A percentile compares a stretch with the other conserved stretches of the same genome.
Conservation (phyloP, 1,284 basidiomycete species). For the Rhodofomes roseus region DNA sequence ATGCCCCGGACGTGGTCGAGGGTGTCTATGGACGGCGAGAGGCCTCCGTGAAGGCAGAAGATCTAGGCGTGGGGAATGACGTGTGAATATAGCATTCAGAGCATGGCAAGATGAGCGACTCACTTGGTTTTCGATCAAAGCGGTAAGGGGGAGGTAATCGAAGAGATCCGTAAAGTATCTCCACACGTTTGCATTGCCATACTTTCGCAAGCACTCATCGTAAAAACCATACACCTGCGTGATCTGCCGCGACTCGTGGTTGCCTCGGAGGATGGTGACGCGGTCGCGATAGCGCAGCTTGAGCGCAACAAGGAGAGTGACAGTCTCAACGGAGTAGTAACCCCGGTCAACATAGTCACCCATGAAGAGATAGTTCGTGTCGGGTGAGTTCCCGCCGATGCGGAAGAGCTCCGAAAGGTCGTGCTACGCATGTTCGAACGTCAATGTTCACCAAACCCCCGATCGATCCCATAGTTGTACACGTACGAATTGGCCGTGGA, state of each 20-base stretch:
- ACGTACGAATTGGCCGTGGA: constrained; percentile 99
- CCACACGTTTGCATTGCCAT: constrained; percentile 99
- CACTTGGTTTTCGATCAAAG: constrained; percentile 98
- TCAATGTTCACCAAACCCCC: constrained; percentile 4
- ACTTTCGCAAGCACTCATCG: constrained; percentile 99
- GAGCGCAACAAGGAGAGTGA: constrained; percentile 96
- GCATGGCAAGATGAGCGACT: constrained; percentile 31
- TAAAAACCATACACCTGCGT: constrained; percentile 99
- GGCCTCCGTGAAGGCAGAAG: constrained; percentile 98
- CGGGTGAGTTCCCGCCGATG: constrained; percentile 98
- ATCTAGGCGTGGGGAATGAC: constrained; percentile 52
- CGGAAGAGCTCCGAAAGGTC: constrained; percentile 99
- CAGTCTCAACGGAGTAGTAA: constrained; percentile 99
- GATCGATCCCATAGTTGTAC: constrained; percentile 16
- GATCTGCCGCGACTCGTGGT: constrained; percentile 99
- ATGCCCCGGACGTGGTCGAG: constrained; percentile 98
- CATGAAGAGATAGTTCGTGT: constrained; percentile 99
- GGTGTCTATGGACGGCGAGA: constrained; percentile 98
- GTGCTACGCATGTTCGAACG: constrained; percentile 54
- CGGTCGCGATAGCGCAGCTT: constrained; percentile 98
- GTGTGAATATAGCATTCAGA: not conserved
- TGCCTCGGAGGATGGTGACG: constrained; percentile 96
- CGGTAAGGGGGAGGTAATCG: constrained; percentile 95
- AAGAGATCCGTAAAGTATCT: constrained; percentile 99
- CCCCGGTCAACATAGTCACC: constrained; percentile 99